A percentile compares a stretch with the other conserved stretches of the same genome.
These are phyloP conservation scores for Daedaleopsis nitida DNA, from an alignment of 768 basidiomycete species.

Conservation along the genomic window DNA sequence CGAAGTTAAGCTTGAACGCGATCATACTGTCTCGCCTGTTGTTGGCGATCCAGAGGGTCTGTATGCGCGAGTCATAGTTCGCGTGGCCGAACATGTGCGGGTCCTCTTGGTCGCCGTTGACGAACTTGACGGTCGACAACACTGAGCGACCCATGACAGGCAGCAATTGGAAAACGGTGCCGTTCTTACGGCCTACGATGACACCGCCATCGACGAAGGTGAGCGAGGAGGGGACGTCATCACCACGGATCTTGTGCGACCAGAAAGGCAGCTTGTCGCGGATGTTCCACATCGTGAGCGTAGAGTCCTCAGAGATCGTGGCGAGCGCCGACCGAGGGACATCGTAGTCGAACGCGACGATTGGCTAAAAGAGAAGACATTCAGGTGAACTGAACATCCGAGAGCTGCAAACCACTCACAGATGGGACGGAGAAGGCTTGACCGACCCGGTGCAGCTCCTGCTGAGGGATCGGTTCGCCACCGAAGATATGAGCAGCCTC, in stretches of 20 bases:
- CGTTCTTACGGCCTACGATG: constrained; percentile 80
- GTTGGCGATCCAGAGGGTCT: constrained; percentile 87
- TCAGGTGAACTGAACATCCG: neutral
- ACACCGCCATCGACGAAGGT: constrained; percentile 88
- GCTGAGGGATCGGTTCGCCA: constrained; percentile 67
- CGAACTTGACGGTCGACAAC: constrained; percentile 78
- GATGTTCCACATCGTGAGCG: constrained; percentile 80
- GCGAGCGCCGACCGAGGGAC: constrained; percentile 75
- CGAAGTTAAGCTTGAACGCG: constrained; percentile 74
- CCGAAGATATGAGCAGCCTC: constrained; percentile 60
- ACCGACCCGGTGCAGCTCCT: constrained; percentile 68
- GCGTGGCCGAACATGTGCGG: constrained; percentile 88
- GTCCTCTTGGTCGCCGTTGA: constrained; percentile 70
- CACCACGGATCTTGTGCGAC: constrained; percentile 74
- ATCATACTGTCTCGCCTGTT: constrained; percentile 83
- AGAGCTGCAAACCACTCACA: constrained; percentile 44
- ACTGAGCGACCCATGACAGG: constrained; percentile 74
- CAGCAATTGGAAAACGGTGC: constrained; percentile 82
- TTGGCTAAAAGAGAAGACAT: constrained; percentile 48
- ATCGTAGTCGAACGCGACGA: constrained; percentile 87
- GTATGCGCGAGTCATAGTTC: constrained; percentile 81
- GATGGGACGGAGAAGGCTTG: constrained; percentile 70
- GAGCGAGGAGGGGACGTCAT: constrained; percentile 80
- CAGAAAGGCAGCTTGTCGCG: constrained; percentile 77
- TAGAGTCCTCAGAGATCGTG: constrained; percentile 82